These are phyloP conservation scores for Solanum aculeatissimum DNA, from an alignment of 305 asterid species.

Conservation along the genomic window DNA sequence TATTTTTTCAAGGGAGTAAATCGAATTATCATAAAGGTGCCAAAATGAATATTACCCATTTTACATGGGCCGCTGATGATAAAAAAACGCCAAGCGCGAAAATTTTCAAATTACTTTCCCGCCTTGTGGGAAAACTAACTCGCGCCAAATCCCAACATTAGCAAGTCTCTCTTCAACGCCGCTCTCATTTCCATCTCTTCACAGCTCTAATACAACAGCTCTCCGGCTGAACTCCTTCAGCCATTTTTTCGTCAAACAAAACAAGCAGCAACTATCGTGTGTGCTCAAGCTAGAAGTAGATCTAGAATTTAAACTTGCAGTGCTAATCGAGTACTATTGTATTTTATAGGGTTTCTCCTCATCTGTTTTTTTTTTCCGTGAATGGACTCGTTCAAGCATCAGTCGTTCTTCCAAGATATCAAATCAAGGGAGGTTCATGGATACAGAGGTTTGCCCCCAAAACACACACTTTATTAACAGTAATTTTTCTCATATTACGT, in stretches of 20 bases:
- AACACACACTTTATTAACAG: not conserved
- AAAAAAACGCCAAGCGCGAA: not conserved
- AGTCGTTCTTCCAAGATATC: constrained; percentile 62
- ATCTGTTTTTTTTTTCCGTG: not conserved
- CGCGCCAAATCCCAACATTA: not conserved
- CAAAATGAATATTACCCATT: not conserved
- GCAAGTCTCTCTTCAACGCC: not conserved
- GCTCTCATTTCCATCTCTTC: not conserved
- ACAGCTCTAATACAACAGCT: not conserved
- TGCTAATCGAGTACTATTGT: not conserved
- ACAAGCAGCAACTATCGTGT: not conserved
- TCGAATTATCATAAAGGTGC: not conserved
- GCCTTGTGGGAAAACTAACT: not conserved
- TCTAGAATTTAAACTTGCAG: not conserved
- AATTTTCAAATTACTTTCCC: not conserved
- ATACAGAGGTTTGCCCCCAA: constrained; percentile 44
- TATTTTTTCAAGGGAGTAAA: not conserved
- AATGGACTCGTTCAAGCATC: constrained; percentile 37
- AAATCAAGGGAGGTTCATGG: constrained; percentile 75
- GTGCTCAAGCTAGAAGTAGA: not conserved
- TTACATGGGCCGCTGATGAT: not conserved
- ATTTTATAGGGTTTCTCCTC: not conserved
- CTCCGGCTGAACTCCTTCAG: not conserved
- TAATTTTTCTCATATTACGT: not conserved
- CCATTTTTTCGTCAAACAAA: not conserved